Evolutionary conservation across 306 rosid genomes (phyloP), one percentile per base, ranked within the genome.

Genomic region (Fragaria ananassa): DNA sequence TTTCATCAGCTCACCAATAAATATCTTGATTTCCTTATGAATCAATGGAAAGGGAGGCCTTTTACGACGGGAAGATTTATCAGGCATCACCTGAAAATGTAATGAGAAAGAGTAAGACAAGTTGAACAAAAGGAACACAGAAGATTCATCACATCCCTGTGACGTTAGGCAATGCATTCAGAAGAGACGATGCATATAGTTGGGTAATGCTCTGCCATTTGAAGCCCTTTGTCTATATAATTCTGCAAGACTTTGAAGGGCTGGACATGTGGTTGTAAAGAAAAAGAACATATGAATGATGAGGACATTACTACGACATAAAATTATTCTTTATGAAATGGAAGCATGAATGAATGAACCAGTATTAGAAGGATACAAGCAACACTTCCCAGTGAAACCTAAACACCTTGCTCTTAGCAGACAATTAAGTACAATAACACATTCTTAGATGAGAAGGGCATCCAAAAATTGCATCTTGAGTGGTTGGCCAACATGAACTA

Each of bases 61-160:
- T 87, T 88, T 90, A 76, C 91, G 93, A 75, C 84, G 86, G 46
- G 78, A 62, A 78, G 21, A 89, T 10, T 92, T 89, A 85, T 90
- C 93, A 57, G 98, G 98, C 97, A 95, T 90, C 83, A 92, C 91
- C 97, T 94, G 81, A 23, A 74, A 84, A 78, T 69, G 68, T 42
- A 42, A 42, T 10, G 12, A 42, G 46, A 42, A 78, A 78, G 69
- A 76, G 62, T 49, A 74, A 80, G 80, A 76, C 79, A 53, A 76
- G 75, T 80, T 72, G 75, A 83, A 72, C 76, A 79, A 56, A 44
- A 42, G 50, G 45, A 54, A 45, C 61, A 41, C 5, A 60, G 17
- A 53, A 77, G 76, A 51, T 57, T 19, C 50, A 70, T 80, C 29
- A 41, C 4, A 39, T 45, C 57, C 10, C 0, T 58, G 23, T 1